Evolutionary conservation across 306 rosid genomes (phyloP).

Genomic region (Gynostemma pentaphyllum): DNA sequence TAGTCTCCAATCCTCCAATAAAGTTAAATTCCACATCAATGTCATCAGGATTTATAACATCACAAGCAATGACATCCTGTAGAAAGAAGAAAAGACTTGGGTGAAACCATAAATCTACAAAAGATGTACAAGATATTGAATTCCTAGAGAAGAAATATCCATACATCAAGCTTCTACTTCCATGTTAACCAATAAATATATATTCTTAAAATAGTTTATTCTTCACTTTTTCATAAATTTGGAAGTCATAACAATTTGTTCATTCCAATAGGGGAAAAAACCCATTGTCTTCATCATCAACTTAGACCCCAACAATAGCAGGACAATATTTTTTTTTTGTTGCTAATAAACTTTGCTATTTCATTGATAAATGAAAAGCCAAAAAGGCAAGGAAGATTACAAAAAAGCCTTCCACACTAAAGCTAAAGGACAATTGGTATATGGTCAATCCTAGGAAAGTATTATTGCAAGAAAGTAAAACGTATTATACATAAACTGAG

Average conservation of each 20-base stretch:
- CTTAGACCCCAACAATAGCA: too few species aligned
- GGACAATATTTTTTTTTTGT: too few species aligned
- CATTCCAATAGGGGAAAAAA: too few species aligned
- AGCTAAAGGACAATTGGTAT: not conserved
- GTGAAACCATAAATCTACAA: not conserved
- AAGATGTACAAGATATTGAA: not conserved
- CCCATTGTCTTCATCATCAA: too few species aligned
- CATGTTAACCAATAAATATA: not conserved
- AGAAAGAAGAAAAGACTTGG: conserved; percentile 2
- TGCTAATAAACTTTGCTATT: too few species aligned
- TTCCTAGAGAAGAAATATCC: not conserved
- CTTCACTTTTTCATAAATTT: not conserved
- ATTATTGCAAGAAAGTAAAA: conserved; percentile 1
- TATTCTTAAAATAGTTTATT: not conserved
- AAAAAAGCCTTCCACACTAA: too few species aligned
- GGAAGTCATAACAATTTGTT: too few species aligned
- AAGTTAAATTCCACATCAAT: conserved; percentile 77
- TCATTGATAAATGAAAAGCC: too few species aligned
- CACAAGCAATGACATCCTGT: conserved; percentile 96
- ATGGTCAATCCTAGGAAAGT: not conserved
- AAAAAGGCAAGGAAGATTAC: too few species aligned
- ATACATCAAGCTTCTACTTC: not conserved
- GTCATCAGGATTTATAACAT: conserved; percentile 90
- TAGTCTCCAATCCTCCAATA: conserved; percentile 79
- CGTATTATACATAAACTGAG: not conserved